These are phyloP conservation scores for Epichloe aotearoae DNA, from an alignment of 2,329 filamentous ascomycete genomes.

Conservation along the genomic window DNA sequence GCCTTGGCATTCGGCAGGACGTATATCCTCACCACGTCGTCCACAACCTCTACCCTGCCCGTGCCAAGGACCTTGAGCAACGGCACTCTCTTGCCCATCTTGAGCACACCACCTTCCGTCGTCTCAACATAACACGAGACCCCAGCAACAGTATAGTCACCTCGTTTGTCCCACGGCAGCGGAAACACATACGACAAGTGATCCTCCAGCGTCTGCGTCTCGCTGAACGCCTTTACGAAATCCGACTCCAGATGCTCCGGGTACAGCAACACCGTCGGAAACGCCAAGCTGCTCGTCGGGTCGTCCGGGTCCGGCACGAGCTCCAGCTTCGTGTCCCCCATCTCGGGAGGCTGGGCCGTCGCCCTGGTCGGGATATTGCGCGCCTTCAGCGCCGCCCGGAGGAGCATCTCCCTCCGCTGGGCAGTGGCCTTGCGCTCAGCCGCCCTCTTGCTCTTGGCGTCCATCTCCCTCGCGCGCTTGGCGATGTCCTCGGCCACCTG, in stretches of 20 bases:
- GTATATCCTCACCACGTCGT: constrained; percentile 71
- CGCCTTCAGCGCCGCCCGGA: constrained; percentile 53
- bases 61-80: constrained; percentile 61
- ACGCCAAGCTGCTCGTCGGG: constrained; percentile 54
- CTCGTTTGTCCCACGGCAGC: constrained; percentile 65
- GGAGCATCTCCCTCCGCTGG: constrained; percentile 43
- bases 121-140: constrained; percentile 93
- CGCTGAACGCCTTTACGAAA: constrained; percentile 77
- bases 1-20: constrained; percentile 63
- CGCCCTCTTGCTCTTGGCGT: constrained; percentile 42
- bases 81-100: constrained; percentile 74
- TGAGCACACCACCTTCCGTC: constrained; percentile 66
- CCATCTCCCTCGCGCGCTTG: constrained; percentile 40
- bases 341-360: constrained; percentile 64
- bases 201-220: constrained; percentile 60
- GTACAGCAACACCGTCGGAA: constrained; percentile 77
- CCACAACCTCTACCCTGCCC: constrained; percentile 75
- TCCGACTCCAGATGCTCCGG: constrained; percentile 72
- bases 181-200: constrained; percentile 81
- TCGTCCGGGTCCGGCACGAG: constrained; percentile 63
- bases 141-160: constrained; percentile 48
- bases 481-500: constrained; percentile 50
- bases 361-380: constrained; percentile 55
- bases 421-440: constrained; percentile 40
- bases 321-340: constrained; percentile 66